A percentile compares a stretch with the other conserved stretches of the same genome.
Evolutionary conservation across 75 land plant species (phyloP).

Genomic region (Gnetum montanum): DNA sequence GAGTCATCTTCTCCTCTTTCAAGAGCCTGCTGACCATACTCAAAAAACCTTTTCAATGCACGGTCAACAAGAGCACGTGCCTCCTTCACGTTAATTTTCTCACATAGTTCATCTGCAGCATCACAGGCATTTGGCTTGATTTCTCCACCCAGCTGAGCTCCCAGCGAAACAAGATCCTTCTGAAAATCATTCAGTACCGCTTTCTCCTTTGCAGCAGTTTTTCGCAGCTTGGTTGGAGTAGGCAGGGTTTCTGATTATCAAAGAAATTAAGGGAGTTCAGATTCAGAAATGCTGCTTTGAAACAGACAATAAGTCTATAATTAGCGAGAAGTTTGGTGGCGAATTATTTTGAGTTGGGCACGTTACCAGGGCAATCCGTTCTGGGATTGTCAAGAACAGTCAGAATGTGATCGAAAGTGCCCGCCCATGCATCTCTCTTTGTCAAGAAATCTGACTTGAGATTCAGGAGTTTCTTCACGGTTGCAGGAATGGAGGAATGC

Average conservation of each 20-base stretch:
- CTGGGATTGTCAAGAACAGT: conserved; percentile 45
- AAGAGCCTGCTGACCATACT: conserved; percentile 41
- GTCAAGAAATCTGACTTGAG: conserved; percentile 59
- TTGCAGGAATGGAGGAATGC: conserved; percentile 93
- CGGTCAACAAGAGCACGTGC: conserved; percentile 38
- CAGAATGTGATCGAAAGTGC: conserved; percentile 63
- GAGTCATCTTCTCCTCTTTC: conserved; percentile 38
- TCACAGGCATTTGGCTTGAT: conserved; percentile 14
- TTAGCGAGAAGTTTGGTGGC: too few relatives aligned
- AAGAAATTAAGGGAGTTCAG: too few relatives aligned
- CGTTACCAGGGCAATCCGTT: conserved; percentile 83
- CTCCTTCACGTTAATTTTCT: conserved; percentile 54
- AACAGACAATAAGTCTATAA: too few relatives aligned
- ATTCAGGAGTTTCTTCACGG: conserved; percentile 80
- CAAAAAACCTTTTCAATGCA: conserved; percentile 55
- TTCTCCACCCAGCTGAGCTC: conserved; percentile 65
- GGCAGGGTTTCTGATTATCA: conserved; percentile 38
- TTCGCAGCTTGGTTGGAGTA: conserved; percentile 36
- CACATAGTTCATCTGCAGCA: conserved; percentile 33
- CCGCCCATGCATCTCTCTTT: conserved; percentile 91
- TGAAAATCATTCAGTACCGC: conserved; percentile 63
- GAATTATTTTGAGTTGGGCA: too few relatives aligned
- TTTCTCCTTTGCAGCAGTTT: conserved; percentile 36
- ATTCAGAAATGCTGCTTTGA: too few relatives aligned
- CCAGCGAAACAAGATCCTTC: conserved; percentile 71